phyloP scores from a whole-genome alignment of 2,329 filamentous ascomycete genomes.

The Penicillium capsulatum region DNA sequence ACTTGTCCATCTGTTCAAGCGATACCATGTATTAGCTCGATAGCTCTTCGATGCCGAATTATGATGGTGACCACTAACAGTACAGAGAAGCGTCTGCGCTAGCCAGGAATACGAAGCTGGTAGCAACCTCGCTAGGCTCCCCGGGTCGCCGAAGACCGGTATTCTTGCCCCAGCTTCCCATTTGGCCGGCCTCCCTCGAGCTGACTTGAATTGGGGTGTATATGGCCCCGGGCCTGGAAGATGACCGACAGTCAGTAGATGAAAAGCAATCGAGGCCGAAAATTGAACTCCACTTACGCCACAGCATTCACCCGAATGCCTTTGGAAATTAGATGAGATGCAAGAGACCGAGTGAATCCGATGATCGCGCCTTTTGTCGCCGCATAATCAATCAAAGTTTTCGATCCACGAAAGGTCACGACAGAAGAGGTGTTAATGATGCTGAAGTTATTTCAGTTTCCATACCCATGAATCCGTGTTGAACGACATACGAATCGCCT shows the following conservation, averaged over 20 bases:
- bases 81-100: conserved; percentile 35
- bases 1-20: conserved; percentile 6
- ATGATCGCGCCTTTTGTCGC: conserved; percentile 58
- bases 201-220: conserved; percentile 38
- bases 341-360: conserved; percentile 53
- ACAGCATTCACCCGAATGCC: conserved; percentile 55
- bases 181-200: conserved; percentile 31
- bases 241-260: not conserved
- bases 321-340: conserved; percentile 52
- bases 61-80: conserved; percentile 32
- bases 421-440: conserved; percentile 57
- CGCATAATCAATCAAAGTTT: conserved; percentile 52
- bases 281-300: conserved; percentile 29
- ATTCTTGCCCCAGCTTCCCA: conserved; percentile 32
- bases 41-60: no score
- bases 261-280: not conserved
- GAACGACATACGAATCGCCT: conserved; percentile 43
- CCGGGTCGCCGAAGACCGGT: conserved; percentile 33
- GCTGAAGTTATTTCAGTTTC: conserved; percentile 20
- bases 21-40: not conserved
- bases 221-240: conserved; percentile 29
- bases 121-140: conserved; percentile 39
- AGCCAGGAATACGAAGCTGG: conserved; percentile 39
- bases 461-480: not conserved
- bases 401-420: conserved; percentile 52